Base-by-base conservation (phyloP, 345 rosid genomes). In the Noccaea caerulescens region DNA sequence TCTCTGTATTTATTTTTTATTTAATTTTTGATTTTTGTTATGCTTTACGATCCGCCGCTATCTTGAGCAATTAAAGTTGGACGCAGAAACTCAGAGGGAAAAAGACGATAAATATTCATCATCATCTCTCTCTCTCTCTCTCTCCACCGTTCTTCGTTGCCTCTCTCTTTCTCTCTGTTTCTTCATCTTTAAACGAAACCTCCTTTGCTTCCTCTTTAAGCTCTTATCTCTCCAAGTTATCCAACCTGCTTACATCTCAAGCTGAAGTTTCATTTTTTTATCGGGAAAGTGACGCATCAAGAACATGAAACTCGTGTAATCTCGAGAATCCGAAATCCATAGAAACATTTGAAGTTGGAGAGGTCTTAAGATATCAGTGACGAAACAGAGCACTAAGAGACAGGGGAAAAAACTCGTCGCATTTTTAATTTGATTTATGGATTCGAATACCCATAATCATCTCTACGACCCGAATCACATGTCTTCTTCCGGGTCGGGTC, bases 201-300 rank as follows among this genome's bases (percentile, higher is more conserved):
- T 69, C 77, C 5, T 77, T 85, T 81, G 83, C 90, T 90, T 88
- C 84, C 50, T 74, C 81, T 76, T 75, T 81, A 93, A 88, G 96
- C 60, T 93, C 88, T 87, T 88, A 84, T 90, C 93, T 76, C 50
- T 4, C 3, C 33, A 41, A 32, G 23, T 68, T 72, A 81, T 33
- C 6, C 52, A 25, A 25, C 52, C 18, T 80, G 90, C 96, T 88
- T 88, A 77, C 63, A 61, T 77, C 80, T 63, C 83, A 86, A 86
- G 92, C 92, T 77, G 76, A 69, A 44, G 11, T 44, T 13, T 30
- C 39, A 54, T 68, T 57, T 64, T 27, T 27, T 68, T 57, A 58
- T 23, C 54, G 68, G 38, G 39, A 82, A 62, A 82, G 81, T 65
- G 84, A 82, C 36, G 37, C 32, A 5, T n/a, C 64, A 41, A 49